These are phyloP conservation scores for Citeromyces siamensis DNA, from an alignment of 1,139 yeast species.

Conservation along the genomic window DNA sequence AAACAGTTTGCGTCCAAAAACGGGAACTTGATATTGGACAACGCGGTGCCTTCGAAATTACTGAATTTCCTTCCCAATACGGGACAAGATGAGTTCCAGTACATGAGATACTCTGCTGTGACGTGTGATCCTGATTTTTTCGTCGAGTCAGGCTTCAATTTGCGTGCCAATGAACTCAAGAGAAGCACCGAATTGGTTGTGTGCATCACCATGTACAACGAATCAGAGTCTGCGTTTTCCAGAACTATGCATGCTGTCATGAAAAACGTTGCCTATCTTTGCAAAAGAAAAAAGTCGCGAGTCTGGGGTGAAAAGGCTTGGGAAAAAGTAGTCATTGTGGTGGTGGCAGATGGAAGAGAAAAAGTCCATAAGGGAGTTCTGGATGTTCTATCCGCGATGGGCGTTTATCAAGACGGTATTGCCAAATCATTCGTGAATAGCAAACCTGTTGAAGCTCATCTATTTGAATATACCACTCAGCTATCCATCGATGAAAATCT, in stretches of 20 bases:
- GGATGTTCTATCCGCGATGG: conserved; percentile 83
- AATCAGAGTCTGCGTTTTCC: conserved; percentile 77
- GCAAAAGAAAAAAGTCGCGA: conserved; percentile 66
- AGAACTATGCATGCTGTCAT: conserved; percentile 90
- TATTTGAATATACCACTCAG: conserved; percentile 81
- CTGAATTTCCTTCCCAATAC: conserved; percentile 6
- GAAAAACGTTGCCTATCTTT: conserved; percentile 80
- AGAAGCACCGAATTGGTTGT: conserved; percentile 84
- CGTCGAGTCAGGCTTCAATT: conserved; percentile 65
- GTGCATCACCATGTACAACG: conserved; percentile 94
- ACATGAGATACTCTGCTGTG: conserved; percentile 92
- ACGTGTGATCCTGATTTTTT: conserved; percentile 84
- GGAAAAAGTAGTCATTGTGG: conserved; percentile 87
- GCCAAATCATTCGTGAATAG: conserved; percentile 90
- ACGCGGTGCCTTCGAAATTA: conserved; percentile 85
- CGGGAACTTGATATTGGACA: conserved; percentile 61
- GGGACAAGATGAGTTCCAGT: conserved; percentile 72
- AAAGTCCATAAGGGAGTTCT: conserved; percentile 74
- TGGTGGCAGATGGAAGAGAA: conserved; percentile 89
- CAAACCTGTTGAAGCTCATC: conserved; percentile 80
- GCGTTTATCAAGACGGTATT: conserved; percentile 92
- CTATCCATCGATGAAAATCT: conserved; percentile 51
- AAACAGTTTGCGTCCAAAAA: conserved; percentile 19
- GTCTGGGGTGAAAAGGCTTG: conserved; percentile 95
- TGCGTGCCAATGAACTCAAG: conserved; percentile 67